Evolutionary conservation across 23 red algal species (phyloP).

Genomic region (Gracilaria gracilis): DNA sequence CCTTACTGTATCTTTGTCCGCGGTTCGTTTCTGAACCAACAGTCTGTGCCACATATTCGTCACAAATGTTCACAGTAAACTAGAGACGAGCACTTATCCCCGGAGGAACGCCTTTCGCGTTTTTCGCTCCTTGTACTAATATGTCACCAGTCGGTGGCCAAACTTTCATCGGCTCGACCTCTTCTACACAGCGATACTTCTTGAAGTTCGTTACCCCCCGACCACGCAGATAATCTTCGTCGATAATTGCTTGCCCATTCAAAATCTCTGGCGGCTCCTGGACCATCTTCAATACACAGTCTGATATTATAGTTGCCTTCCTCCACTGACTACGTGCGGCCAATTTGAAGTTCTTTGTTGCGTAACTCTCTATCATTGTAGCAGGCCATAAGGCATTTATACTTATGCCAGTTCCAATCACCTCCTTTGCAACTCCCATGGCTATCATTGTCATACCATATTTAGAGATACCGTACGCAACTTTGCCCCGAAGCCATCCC

Average conservation of each 20-base stretch:
- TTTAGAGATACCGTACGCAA: conserved; percentile 94
- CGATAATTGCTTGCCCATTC: conserved; percentile 87
- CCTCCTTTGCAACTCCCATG: conserved; percentile 83
- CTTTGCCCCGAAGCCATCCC: conserved; percentile 79
- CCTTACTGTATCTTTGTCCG: not conserved
- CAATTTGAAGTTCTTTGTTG: conserved; percentile 97
- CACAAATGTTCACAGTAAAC: not conserved
- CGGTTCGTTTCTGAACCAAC: not conserved
- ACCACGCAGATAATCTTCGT: conserved; percentile 93
- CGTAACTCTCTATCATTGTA: conserved; percentile 96
- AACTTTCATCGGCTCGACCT: conserved; percentile 80
- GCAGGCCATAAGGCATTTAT: conserved; percentile 96
- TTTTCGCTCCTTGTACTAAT: not conserved
- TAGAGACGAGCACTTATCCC: conserved; percentile 58
- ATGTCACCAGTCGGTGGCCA: conserved; percentile 69
- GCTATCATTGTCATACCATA: conserved; percentile 99
- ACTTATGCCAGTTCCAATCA: conserved; percentile 78
- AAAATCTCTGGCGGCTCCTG: conserved; percentile 62
- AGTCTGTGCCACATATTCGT: not conserved
- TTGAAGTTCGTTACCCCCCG: conserved; percentile 81
- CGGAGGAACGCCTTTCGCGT: conserved; percentile 35
- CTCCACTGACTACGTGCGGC: conserved; percentile 88
- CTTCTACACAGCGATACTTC: conserved; percentile 85
- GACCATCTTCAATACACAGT: conserved; percentile 79
- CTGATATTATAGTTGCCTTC: conserved; percentile 86